phyloP scores from a whole-genome alignment of 495 filamentous ascomycete species.

The Copromyces sp. region DNA sequence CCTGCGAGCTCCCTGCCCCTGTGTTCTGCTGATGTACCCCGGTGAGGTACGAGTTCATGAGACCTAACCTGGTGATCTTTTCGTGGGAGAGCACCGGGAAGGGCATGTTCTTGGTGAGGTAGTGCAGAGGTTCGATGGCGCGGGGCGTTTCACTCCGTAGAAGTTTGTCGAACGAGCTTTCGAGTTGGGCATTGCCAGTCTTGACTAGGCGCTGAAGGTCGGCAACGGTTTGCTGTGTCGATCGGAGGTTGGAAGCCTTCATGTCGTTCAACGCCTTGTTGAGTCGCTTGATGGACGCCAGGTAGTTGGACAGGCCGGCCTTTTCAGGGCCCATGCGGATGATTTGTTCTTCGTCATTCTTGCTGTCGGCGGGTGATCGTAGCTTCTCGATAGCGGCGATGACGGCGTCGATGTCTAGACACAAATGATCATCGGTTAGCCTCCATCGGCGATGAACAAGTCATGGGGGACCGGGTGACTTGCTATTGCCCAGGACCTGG shows the following conservation, averaged over 20 bases:
- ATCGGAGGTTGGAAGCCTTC: slow-evolving; percentile 73
- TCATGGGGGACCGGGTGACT: slow-evolving; percentile 11
- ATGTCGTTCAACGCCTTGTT: slow-evolving; percentile 73
- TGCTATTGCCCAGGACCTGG: slow-evolving; percentile 71
- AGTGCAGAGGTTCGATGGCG: slow-evolving; percentile 81
- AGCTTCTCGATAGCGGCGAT: slow-evolving; percentile 78
- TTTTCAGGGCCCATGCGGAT: slow-evolving; percentile 77
- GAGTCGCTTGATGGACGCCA: slow-evolving; percentile 78
- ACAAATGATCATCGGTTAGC: slow-evolving; percentile 7
- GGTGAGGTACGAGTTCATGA: slow-evolving; percentile 41
- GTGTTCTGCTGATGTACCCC: slow-evolving; percentile 18
- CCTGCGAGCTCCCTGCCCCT: slow-evolving; percentile 41
- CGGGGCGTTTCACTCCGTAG: slow-evolving; percentile 57
- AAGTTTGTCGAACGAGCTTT: slow-evolving; percentile 67
- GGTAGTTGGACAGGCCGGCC: slow-evolving; percentile 72
- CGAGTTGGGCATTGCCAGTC: slow-evolving; percentile 67
- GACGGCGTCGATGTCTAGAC: slow-evolving; percentile 69
- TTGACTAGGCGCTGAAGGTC: slow-evolving; percentile 70
- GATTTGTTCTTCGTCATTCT: slow-evolving; percentile 79
- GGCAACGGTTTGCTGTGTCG: slow-evolving; percentile 79
- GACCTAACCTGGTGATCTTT: slow-evolving; percentile 36
- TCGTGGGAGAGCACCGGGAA: slow-evolving; percentile 40
- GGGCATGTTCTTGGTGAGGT: slow-evolving; percentile 71
- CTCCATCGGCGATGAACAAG: background rate
- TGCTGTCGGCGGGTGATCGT: slow-evolving; percentile 77